Base-by-base conservation (phyloP, 2,329 filamentous ascomycete species). In the Colletotrichum acutatum region DNA sequence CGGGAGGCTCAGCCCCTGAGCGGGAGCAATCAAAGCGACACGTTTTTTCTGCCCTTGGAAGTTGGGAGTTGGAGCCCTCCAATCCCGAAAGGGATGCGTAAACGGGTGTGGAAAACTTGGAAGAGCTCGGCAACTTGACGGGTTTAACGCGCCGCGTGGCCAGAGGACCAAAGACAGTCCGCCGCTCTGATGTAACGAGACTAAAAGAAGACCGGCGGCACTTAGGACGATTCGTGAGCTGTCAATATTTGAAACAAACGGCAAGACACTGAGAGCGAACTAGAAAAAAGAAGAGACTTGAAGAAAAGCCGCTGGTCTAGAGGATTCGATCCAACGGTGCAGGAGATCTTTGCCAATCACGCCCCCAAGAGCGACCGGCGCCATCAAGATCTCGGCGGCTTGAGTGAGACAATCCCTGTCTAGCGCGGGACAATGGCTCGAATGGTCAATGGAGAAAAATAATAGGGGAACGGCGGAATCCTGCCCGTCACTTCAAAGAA, bases 361-460 rank as follows among this genome's bases (percentile, higher is more conserved):
- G 54, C 42, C 66, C 56, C 11, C 16, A 69, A 56, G 37, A 49
- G 59, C 54, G 70, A 60, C 66, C 42, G 61, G 66, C 70, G 32
- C 66, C 70, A 70, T 72, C 70, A 70, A 72, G 54, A 72, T 72
- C 70, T 72, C 42, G 66, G 70, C 66, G 59, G 53, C 66, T 60
- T 65, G 37, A 59, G 16, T 49, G 42, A 49, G 34, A 68, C 42
- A 58, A 46, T 54, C 59, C 69, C 66, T 64, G 66, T 63, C 68
- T 72, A 72, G 70, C 70, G 66, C 59, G 11, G 58, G 26, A 49
- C 28, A 56, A 54, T 28, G 28, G 61, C 49, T 19, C 11, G 32
- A 46, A 52, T 24, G 19, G 42, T 37, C 22, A 30, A 24, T 28
- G 24, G 42, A 8, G 60, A 34, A 52, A 54, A 68, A 34, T 9